Evolutionary conservation across 225 moss, liverwort and hornwort genomes (phyloP).

Genomic region (Lunularia cruciata): DNA sequence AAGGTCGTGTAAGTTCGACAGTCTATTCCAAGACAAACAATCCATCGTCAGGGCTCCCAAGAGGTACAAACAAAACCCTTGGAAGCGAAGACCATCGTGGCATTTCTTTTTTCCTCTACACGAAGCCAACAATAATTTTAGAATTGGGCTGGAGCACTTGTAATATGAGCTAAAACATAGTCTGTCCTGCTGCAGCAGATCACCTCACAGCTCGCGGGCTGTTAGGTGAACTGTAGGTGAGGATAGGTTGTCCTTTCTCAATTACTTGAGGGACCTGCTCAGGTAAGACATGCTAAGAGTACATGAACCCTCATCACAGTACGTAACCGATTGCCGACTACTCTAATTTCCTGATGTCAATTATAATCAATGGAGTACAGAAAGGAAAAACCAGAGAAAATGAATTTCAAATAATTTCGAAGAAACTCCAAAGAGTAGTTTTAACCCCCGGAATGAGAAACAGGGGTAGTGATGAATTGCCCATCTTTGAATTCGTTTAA

Average conservation of each 20-base stretch:
- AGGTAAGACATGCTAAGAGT: background rate
- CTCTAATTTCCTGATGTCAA: slow-evolving; percentile 11
- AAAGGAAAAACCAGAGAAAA: slow-evolving; percentile 10
- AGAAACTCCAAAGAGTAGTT: background rate
- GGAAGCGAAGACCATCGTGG: background rate
- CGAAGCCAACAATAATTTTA: slow-evolving; percentile 1
- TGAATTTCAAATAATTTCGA: background rate
- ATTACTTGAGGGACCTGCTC: slow-evolving; percentile 16
- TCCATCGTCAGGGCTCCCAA: background rate
- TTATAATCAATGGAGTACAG: background rate
- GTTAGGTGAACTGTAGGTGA: slow-evolving; percentile 6
- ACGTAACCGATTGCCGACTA: slow-evolving; percentile 8
- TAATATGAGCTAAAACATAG: background rate
- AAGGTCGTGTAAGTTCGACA: background rate
- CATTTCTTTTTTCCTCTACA: background rate
- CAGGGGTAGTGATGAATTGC: slow-evolving; percentile 84
- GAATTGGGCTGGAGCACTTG: background rate
- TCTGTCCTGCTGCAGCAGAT: background rate
- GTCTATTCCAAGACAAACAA: background rate
- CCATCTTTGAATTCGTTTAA: slow-evolving; percentile 77
- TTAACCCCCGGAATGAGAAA: slow-evolving; percentile 93
- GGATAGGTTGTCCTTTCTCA: slow-evolving; percentile 5
- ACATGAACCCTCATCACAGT: slow-evolving; percentile 1
- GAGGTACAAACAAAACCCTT: slow-evolving; percentile 6
- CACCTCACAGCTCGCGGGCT: background rate